Percentiles rank a stretch among this genome's conserved stretches.
These are phyloP conservation scores for Gracilaria caudata DNA, from an alignment of 23 red algal species.

Conservation along the genomic window DNA sequence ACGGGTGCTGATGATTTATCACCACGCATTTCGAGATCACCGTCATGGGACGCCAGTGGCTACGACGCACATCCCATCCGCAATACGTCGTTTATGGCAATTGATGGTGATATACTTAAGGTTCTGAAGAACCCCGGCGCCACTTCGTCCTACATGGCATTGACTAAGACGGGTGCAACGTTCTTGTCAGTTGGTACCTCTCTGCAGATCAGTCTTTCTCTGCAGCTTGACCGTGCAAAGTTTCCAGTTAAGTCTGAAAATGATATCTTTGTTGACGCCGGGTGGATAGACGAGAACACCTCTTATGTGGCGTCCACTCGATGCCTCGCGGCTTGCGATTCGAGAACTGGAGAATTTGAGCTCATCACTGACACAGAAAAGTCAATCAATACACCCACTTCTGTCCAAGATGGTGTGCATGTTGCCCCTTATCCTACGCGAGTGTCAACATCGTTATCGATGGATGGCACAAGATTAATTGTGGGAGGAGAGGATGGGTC, in stretches of 20 bases:
- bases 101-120: constrained; percentile 31
- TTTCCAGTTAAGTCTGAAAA: not conserved
- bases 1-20: constrained; percentile 2
- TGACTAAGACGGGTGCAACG: not conserved
- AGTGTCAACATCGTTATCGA: constrained; percentile 1
- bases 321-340: constrained; percentile 14
- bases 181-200: constrained; percentile 9
- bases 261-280: constrained; percentile 23
- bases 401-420: not conserved
- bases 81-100: constrained; percentile 17
- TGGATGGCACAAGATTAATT: not conserved
- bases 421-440: constrained; percentile 21
- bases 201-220: constrained; percentile 1
- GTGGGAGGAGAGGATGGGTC: constrained; percentile 35
- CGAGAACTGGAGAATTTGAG: constrained; percentile 9
- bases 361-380: constrained; percentile 6
- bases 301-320: constrained; percentile 11
- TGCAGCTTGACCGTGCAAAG: not conserved
- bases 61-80: constrained; percentile 2
- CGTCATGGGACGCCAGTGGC: not conserved
- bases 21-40: constrained; percentile 10
- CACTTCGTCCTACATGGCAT: constrained; percentile 17
- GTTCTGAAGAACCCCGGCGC: constrained; percentile 19
- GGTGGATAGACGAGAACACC: constrained; percentile 38
- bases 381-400: not conserved